Evolutionary conservation across 1,139 yeast species (phyloP).

Genomic region (Spathaspora sp.): DNA sequence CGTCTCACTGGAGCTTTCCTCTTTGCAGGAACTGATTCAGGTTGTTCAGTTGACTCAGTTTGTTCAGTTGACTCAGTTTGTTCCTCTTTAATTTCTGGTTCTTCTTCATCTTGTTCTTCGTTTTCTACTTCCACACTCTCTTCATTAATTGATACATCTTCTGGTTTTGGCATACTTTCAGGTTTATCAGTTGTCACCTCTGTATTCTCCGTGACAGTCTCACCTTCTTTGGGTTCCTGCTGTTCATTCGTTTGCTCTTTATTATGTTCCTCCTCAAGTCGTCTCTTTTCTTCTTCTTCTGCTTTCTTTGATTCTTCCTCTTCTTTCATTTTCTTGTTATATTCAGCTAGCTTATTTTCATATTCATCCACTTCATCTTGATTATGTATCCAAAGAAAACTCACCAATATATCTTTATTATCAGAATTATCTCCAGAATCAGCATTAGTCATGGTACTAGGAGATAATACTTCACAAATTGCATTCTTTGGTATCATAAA

Average conservation of each 20-base stretch:
- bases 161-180: background rate
- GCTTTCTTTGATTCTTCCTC: slow-evolving; percentile 27
- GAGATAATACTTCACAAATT: slow-evolving; percentile 59
- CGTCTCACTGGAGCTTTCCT: slow-evolving; percentile 24
- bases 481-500: slow-evolving; percentile 75
- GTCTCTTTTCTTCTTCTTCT: slow-evolving; percentile 21
- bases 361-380: slow-evolving; percentile 48
- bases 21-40: slow-evolving; percentile 14
- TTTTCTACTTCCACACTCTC: slow-evolving; percentile 13
- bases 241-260: slow-evolving; percentile 7
- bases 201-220: slow-evolving; percentile 17
- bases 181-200: slow-evolving; percentile 1
- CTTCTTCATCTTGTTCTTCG: slow-evolving; percentile 6
- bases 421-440: slow-evolving; percentile 29
- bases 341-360: slow-evolving; percentile 36
- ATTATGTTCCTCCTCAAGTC: slow-evolving; percentile 20
- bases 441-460: slow-evolving; percentile 19
- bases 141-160: background rate
- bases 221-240: slow-evolving; percentile 54
- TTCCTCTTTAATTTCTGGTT: slow-evolving; percentile 13
- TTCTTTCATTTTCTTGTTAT: slow-evolving; percentile 25
- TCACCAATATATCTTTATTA: slow-evolving; percentile 54
- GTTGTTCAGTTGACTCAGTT: background rate
- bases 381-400: slow-evolving; percentile 63
- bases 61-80: background rate